Conservation (phyloP, 2,329 filamentous ascomycete species). For the Zasmidium angulare region DNA sequence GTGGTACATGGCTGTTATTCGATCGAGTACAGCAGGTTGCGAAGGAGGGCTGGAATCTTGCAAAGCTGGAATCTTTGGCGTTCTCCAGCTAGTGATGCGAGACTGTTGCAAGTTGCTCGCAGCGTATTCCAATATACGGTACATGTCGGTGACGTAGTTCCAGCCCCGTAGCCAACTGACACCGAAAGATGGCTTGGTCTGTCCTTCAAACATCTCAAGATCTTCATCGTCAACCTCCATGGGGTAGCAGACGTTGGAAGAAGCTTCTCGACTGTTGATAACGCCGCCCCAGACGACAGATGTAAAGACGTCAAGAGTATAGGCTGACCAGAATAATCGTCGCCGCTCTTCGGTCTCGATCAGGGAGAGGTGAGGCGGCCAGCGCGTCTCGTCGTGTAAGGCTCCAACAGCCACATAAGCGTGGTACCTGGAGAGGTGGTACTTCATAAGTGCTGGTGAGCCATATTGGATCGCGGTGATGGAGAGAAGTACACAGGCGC, state of each 20-base stretch:
- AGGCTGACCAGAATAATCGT: slow-evolving; percentile 57
- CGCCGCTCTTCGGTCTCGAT: slow-evolving; percentile 52
- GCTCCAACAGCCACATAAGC: slow-evolving; percentile 50
- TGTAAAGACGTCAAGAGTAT: slow-evolving; percentile 56
- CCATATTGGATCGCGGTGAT: slow-evolving; percentile 55
- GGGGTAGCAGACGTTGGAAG: slow-evolving; percentile 40
- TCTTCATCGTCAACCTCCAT: no score
- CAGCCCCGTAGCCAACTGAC: slow-evolving; percentile 54
- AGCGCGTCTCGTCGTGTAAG: slow-evolving; percentile 55
- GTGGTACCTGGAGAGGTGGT: slow-evolving; percentile 53
- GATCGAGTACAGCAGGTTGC: no score
- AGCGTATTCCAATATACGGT: slow-evolving; percentile 56
- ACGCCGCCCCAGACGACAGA: slow-evolving; percentile 54
- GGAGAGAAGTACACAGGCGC: slow-evolving; percentile 50
- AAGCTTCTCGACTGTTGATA: slow-evolving; percentile 47
- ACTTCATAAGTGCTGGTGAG: slow-evolving; percentile 50
- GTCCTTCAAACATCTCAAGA: no score
- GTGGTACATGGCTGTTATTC: no score
- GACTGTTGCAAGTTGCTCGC: slow-evolving; percentile 27
- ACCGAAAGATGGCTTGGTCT: no score
- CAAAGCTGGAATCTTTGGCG: no score
- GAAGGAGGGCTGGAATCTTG: no score
- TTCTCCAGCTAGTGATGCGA: no score
- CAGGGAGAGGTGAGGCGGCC: slow-evolving; percentile 47
- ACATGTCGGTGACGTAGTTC: slow-evolving; percentile 60